These are phyloP conservation scores for Aureobasidium zeae DNA, from an alignment of 2,329 filamentous ascomycete species.

Conservation along the genomic window DNA sequence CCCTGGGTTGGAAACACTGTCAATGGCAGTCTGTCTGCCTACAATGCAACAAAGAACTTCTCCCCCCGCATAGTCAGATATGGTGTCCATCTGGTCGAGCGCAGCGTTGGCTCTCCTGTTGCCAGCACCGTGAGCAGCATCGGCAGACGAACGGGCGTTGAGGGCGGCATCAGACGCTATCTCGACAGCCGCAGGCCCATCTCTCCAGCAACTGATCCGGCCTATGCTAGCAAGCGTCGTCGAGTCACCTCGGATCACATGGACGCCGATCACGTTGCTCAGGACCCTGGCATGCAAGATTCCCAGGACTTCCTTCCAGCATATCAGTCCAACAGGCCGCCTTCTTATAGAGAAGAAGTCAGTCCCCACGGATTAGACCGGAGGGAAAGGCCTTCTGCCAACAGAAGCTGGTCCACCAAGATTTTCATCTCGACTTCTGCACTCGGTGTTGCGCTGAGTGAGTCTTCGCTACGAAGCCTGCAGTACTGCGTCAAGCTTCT, in stretches of 20 bases:
- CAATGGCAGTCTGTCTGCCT: constrained; percentile 73
- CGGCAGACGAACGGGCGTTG: constrained; percentile 75
- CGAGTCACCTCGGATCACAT: constrained; percentile 37
- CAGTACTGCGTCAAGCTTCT: constrained; percentile 78
- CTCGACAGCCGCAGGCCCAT: constrained; percentile 48
- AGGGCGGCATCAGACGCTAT: constrained; percentile 78
- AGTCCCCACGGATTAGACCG: constrained; percentile 25
- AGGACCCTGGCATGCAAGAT: constrained; percentile 19
- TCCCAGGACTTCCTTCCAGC: constrained; percentile 64
- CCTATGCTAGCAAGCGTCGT: constrained; percentile 33
- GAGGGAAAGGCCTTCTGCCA: constrained; percentile 31
- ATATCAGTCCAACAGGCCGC: constrained; percentile 61
- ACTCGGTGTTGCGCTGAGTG: constrained; percentile 81
- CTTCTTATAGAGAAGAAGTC: constrained; percentile 28
- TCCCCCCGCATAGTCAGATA: constrained; percentile 77
- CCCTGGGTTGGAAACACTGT: constrained; percentile 70
- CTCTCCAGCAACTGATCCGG: constrained; percentile 30
- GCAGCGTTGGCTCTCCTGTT: constrained; percentile 70
- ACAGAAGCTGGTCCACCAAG: constrained; percentile 60
- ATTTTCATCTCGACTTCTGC: constrained; percentile 86
- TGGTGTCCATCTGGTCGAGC: constrained; percentile 84
- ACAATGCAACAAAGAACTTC: constrained; percentile 80
- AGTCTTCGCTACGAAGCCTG: constrained; percentile 73
- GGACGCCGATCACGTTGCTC: constrained; percentile 40
- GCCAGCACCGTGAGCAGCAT: constrained; percentile 80